Evolutionary conservation across 768 basidiomycete species (phyloP), one percentile per base, ranked within the genome.

Genomic region (Boletellus sp.): DNA sequence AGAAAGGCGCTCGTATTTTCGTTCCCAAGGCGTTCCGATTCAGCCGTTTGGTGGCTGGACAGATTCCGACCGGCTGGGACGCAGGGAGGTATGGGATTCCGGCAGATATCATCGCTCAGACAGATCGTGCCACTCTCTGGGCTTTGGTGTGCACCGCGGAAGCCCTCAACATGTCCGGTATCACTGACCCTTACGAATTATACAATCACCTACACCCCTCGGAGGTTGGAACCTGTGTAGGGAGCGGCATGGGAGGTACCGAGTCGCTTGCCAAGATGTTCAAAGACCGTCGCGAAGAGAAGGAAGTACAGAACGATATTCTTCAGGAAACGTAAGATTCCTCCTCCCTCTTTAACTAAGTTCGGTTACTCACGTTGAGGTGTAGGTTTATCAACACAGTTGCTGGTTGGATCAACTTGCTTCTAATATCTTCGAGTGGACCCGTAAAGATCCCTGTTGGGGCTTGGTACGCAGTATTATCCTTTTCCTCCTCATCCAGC

Each of bases 381-480:
- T 23, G 10, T 56, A 94, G 92, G 28, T 99, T 98, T 79, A 99
- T 99, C 76, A 99, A 98, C 72, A 97, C 94, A 3, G 94, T 94
- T 37, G 94, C 95, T 50, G 95, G 95, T 40, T 99, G 96, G 96
- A 79, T 98, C 63, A 98, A 99, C 69, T 69, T 99, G 26, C 76
- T 99, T 15, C 78, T 99, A 3, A 73, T 99, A 70, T 99, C 96
- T 0, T 95, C 96, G 2, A 91, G 90, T 59, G 96, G 96, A 39
- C 96, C 96, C 3, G 89, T 99, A 69, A 99, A 99, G 76, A 96
- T 98, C 61, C 96, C 96, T 45, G 96, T 99, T 52, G 96, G 96
- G 51, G 96, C 96, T 52, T 99, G 96, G 91, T 92, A 65, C 62
- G 83, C 67, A 3, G 1, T 22, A 37, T 37, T 15, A 4, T 46